Base-by-base conservation (phyloP, 768 basidiomycete species). In the Candolleomyces efflorescens region DNA sequence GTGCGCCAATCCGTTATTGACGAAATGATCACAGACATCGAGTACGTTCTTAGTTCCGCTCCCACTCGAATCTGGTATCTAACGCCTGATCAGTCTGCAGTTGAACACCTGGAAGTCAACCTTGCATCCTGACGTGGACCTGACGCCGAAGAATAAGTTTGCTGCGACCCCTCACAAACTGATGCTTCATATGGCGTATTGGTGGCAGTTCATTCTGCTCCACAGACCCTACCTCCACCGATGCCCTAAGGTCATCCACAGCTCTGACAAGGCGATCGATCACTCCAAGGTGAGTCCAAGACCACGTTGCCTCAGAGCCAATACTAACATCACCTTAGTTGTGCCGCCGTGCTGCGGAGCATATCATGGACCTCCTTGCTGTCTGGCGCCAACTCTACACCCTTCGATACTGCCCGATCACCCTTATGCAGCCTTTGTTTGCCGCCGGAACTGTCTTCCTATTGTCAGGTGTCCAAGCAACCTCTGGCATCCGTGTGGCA, bases 381-480 rank as follows among this genome's bases (percentile, higher is more conserved):
- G 76, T 76, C 2, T 85, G 79, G 78, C 76, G 78, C 36, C 63
- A 69, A 11, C 73, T 79, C n/a, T 85, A 85, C 62, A 74, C 75
- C 0, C 71, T 87, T 18, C 81, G 84, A 22, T 85, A 79, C 62
- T 74, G 75, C n/a, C 81, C 83, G 3, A 77, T 85, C 58, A 82
- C 82, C 12, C 68, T 83, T 41, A 74, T 82, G 18, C 85, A 86
- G 66, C 75, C 79, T 36, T 70, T 79, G 18, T 86, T 85, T 69
- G 79, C 80, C 4, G 82, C 84, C 1, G 85, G 83, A 15, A 85
- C 82, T 3, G 75, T 83, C 7, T 84, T 78, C 62, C 75, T 85
- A 15, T 73, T 84, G 41, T 73, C 74, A 18, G 81, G 82, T 17
- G 77, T 82, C 56, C 79, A 82, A 65, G 80, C 82, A 1, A 75